A percentile compares a stretch with the other conserved stretches of the same genome.
Conservation (phyloP, 2,329 filamentous ascomycete species). For the Fusarium scirpi region DNA sequence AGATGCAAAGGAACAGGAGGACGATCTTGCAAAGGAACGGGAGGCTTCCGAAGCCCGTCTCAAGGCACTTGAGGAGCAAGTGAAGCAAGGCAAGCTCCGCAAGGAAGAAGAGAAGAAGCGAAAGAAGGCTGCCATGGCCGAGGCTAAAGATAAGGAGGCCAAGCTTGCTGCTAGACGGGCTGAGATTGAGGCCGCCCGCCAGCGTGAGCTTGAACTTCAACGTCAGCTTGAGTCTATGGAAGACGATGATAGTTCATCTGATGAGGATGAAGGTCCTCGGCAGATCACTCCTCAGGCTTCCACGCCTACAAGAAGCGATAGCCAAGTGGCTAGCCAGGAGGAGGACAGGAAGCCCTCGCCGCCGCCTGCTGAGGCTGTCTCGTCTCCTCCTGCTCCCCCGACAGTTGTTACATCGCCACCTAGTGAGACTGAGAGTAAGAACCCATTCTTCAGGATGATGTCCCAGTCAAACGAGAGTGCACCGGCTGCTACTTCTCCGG, state of each 20-base stretch:
- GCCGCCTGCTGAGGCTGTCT: conserved; percentile 57
- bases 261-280: conserved; percentile 82
- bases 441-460: conserved; percentile 94
- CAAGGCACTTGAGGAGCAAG: conserved; percentile 91
- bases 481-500: conserved; percentile 56
- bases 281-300: conserved; percentile 74
- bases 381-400: conserved; percentile 59
- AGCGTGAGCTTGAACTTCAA: conserved; percentile 90
- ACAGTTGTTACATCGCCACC: conserved; percentile 65
- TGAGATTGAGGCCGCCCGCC: conserved; percentile 90
- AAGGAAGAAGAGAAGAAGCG: conserved; percentile 96
- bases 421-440: conserved; percentile 83
- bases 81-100: conserved; percentile 91
- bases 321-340: conserved; percentile 66
- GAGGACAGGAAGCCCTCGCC: conserved; percentile 65
- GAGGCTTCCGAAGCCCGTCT: conserved; percentile 85
- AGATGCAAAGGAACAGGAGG: conserved; percentile 79
- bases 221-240: conserved; percentile 82
- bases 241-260: conserved; percentile 80
- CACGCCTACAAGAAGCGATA: conserved; percentile 66
- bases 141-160: conserved; percentile 88
- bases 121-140: conserved; percentile 87
- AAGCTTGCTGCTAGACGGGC: conserved; percentile 86
- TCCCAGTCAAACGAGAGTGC: conserved; percentile 72
- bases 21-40: conserved; percentile 82